phyloP scores from a whole-genome alignment of 139 green algal genomes.

The Ostreobium quekettii region DNA sequence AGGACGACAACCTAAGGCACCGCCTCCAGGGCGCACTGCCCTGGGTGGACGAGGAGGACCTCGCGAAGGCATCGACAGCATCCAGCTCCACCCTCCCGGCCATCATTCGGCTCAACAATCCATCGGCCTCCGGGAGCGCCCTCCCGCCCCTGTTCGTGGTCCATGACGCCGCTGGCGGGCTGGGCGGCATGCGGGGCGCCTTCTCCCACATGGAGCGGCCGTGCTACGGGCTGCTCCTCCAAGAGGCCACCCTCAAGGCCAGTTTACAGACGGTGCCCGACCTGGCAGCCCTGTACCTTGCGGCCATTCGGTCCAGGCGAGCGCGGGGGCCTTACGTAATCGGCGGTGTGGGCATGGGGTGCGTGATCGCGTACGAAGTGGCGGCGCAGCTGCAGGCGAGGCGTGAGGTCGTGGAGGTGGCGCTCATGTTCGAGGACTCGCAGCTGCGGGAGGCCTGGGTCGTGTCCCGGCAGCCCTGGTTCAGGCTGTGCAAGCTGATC shows the following conservation, averaged over 20 bases:
- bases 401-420: slow-evolving; percentile 14
- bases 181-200: slow-evolving; percentile 27
- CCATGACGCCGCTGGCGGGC: slow-evolving; percentile 27
- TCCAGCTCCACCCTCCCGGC: background rate
- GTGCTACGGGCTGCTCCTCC: slow-evolving; percentile 25
- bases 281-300: slow-evolving; percentile 29
- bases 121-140: background rate
- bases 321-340: slow-evolving; percentile 27
- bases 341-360: slow-evolving; percentile 45
- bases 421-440: slow-evolving; percentile 32
- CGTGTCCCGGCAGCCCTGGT: slow-evolving; percentile 39
- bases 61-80: background rate
- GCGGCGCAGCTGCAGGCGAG: slow-evolving; percentile 40
- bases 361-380: slow-evolving; percentile 60
- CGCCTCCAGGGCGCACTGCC: slow-evolving; percentile 23
- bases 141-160: slow-evolving; percentile 28
- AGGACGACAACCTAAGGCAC: slow-evolving; percentile 28
- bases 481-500: slow-evolving; percentile 35
- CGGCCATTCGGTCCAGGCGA: slow-evolving; percentile 18
- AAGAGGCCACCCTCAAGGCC: background rate
- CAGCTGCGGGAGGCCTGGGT: slow-evolving; percentile 27
- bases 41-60: slow-evolving; percentile 11
- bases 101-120: slow-evolving; percentile 11
- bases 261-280: slow-evolving; percentile 19
- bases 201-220: slow-evolving; percentile 25